phyloP scores from a whole-genome alignment of 2,329 filamentous ascomycete genomes.

The Rachicladosporium sp. region DNA sequence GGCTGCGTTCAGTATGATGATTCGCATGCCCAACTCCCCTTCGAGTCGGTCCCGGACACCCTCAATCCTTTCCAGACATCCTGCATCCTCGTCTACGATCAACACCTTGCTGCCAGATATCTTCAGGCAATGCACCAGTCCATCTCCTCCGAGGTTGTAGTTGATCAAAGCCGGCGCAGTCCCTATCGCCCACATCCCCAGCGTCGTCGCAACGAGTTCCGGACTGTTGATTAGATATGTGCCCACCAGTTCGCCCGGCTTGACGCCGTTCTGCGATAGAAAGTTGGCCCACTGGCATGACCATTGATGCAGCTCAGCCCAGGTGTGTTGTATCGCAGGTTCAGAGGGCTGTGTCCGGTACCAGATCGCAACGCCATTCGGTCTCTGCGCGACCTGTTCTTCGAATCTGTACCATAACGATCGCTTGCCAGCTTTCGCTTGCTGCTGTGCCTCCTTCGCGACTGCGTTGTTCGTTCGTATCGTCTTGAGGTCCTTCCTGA shows the following conservation, averaged over 20 bases:
- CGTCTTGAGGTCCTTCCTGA: constrained; percentile 46
- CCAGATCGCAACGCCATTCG: constrained; percentile 49
- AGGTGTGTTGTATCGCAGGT: constrained; percentile 37
- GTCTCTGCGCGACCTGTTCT: constrained; percentile 27
- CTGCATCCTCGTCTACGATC: constrained; percentile 35
- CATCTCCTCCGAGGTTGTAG: constrained; percentile 24
- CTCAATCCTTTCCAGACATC: constrained; percentile 45
- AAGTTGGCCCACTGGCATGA: constrained; percentile 50
- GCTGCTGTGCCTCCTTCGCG: constrained; percentile 17
- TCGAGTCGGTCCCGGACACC: constrained; percentile 37
- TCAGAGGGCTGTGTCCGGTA: constrained; percentile 41
- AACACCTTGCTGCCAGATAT: constrained; percentile 28
- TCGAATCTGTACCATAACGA: constrained; percentile 56
- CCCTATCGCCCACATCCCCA: constrained; percentile 22
- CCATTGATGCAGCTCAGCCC: constrained; percentile 42
- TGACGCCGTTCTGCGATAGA: constrained; percentile 34
- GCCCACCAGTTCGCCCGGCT: constrained; percentile 22
- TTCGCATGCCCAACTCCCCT: constrained; percentile 45
- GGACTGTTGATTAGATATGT: constrained; percentile 25
- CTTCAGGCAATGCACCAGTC: constrained; percentile 25
- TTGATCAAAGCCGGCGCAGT: constrained; percentile 24
- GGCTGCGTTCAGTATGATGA: constrained; percentile 40
- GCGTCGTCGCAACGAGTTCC: constrained; percentile 21
- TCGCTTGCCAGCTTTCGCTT: constrained; percentile 39
- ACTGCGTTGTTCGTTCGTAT: constrained; percentile 34